Base-by-base conservation (phyloP, 1,284 basidiomycete species). In the Malassezia brasiliensis region DNA sequence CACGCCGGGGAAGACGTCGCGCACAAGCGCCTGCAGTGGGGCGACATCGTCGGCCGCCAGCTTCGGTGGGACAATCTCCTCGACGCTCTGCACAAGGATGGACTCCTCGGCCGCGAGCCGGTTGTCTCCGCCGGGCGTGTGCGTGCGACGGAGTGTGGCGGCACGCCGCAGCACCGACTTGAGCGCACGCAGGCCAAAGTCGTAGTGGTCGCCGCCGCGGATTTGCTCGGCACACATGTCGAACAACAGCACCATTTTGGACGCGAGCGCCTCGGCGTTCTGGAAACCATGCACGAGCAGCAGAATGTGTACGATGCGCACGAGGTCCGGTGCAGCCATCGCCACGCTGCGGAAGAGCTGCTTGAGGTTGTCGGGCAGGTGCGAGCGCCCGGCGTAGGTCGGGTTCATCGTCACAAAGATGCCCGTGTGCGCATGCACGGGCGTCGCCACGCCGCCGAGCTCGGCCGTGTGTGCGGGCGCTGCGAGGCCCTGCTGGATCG, bases 201-300 rank as follows among this genome's bases (percentile, higher is more conserved):
- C 94, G 76, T 99, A 99, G 78, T 99, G 96, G 2, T 93, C 90
- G 74, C 98, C 94, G 34, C 87, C 84, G 3, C 91, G 96, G 30
- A 98, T 82, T 71, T 98, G 93, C 72, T 98, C 91, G 60, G 89
- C 85, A 68, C 93, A 98, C 53, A 99, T 84, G 72, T 93, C 94
- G 82, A 98, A 99, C 81, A 99, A 96, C 0, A 93, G 94, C 14
- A 99, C 93, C 55, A 99, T 87, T 78, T 98, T 96, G 55, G 88
- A 89, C 0, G 94, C 94, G 6, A 99, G 82, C 0, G 83, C 85
- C 76, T 96, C 94, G 5, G 96, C 94, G 5, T 89, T 91, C 34
- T 93, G 84, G 83, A 99, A 98, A 62, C 96, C 96, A 79, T 98
- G 94, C 14, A 94, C 96, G 80, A 96, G 98, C 52, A 99, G 79